These are phyloP conservation scores for Boeremia exigua DNA, from an alignment of 2,329 filamentous ascomycete genomes.

Conservation along the genomic window DNA sequence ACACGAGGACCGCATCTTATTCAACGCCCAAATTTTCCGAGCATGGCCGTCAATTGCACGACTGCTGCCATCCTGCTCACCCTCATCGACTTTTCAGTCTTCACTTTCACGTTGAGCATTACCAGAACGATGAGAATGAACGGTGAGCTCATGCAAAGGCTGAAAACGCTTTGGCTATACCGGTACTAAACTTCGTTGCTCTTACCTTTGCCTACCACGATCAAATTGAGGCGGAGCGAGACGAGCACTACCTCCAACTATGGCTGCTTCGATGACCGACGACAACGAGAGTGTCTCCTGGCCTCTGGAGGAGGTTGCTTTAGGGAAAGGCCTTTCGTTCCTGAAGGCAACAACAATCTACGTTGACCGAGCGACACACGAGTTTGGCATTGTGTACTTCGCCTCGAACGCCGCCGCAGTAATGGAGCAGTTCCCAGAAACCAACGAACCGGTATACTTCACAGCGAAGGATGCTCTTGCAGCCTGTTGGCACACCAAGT, in stretches of 20 bases:
- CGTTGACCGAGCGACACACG: conserved; percentile 23
- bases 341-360: not conserved
- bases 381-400: conserved; percentile 25
- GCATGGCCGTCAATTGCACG: not conserved
- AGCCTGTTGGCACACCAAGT: conserved; percentile 17
- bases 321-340: conserved; percentile 17
- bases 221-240: not conserved
- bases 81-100: not conserved
- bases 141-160: not conserved
- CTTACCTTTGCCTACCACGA: not conserved
- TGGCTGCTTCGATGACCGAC: not conserved
- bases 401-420: not conserved
- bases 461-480: conserved; percentile 16
- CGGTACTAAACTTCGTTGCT: not conserved
- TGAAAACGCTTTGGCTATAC: not conserved
- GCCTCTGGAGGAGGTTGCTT: conserved; percentile 14
- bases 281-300: conserved; percentile 9
- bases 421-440: conserved; percentile 12
- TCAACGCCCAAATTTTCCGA: not conserved
- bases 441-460: conserved; percentile 24
- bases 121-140: not conserved
- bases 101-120: not conserved
- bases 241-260: not conserved
- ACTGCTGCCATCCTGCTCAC: not conserved
- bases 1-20: no score